Evolutionary conservation across 176 grass and related monocot genomes (phyloP).

Genomic region (Eremochloa ophiuroides): DNA sequence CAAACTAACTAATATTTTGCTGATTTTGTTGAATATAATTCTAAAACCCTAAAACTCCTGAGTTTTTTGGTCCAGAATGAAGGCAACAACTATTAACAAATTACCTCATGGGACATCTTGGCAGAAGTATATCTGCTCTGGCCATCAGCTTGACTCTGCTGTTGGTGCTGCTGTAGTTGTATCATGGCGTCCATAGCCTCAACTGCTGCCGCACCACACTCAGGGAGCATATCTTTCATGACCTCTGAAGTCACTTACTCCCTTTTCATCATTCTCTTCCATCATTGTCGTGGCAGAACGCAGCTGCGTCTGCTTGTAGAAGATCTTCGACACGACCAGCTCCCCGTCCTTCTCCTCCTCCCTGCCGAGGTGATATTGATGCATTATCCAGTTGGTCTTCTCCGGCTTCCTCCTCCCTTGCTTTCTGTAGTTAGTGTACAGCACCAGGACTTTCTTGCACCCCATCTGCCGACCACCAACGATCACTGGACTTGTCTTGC

Average conservation of each 20-base stretch:
- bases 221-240: background rate
- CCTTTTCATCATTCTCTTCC: slow-evolving; percentile 21
- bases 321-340: slow-evolving; percentile 82
- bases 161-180: slow-evolving; percentile 21
- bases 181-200: slow-evolving; percentile 4
- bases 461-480: slow-evolving; percentile 55
- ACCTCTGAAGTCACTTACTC: background rate
- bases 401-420: slow-evolving; percentile 64
- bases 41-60: background rate
- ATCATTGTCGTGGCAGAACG: background rate
- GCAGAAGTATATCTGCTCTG: slow-evolving; percentile 41
- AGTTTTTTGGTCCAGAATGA: background rate
- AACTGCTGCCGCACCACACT: background rate
- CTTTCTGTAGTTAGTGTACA: slow-evolving; percentile 82
- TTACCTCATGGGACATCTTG: slow-evolving; percentile 59
- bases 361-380: slow-evolving; percentile 89
- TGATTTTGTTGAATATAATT: background rate
- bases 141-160: slow-evolving; percentile 28
- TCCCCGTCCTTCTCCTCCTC: slow-evolving; percentile 87
- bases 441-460: slow-evolving; percentile 96
- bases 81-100: background rate
- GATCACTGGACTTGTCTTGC: slow-evolving; percentile 69
- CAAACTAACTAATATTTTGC: background rate
- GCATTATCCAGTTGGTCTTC: slow-evolving; percentile 99
- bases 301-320: slow-evolving; percentile 80